These are phyloP conservation scores for Rhinocladiella mackenziei DNA, from an alignment of 2,329 filamentous ascomycete species.

Conservation along the genomic window DNA sequence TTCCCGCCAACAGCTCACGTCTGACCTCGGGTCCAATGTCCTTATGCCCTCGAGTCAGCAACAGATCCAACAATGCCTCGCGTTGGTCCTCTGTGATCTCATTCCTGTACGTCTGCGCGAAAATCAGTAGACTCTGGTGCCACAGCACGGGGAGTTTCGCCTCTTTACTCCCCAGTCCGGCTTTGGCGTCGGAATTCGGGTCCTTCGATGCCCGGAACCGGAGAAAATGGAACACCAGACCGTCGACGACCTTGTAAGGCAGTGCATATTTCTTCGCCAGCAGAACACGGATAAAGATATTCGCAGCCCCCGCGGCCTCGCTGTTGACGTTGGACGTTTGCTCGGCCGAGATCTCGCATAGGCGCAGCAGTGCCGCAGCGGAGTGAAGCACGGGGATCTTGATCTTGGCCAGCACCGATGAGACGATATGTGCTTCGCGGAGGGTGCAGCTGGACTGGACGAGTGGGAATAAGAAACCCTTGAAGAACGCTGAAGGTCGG, in stretches of 20 bases:
- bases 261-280: conserved; percentile 96
- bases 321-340: conserved; percentile 71
- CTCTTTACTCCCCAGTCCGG: conserved; percentile 51
- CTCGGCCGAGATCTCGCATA: conserved; percentile 91
- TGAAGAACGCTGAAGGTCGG: conserved; percentile 95
- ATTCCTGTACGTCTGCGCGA: conserved; percentile 90
- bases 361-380: conserved; percentile 80
- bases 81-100: conserved; percentile 94
- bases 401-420: conserved; percentile 76
- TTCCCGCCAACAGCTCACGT: conserved; percentile 79
- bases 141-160: conserved; percentile 82
- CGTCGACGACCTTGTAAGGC: conserved; percentile 90
- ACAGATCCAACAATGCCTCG: conserved; percentile 81
- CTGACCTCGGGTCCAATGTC: conserved; percentile 88
- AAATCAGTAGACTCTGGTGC: conserved; percentile 89
- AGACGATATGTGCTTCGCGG: conserved; percentile 86
- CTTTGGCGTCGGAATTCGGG: conserved; percentile 51
- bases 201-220: conserved; percentile 70
- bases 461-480: conserved; percentile 88
- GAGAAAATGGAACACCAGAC: conserved; percentile 93
- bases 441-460: conserved; percentile 81
- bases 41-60: conserved; percentile 78
- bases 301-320: conserved; percentile 85
- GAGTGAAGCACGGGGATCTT: conserved; percentile 89
- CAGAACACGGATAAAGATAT: conserved; percentile 89